Percentiles rank a stretch among this genome's conserved stretches.
phyloP scores from a whole-genome alignment of 306 rosid genomes.

The Vigna reflexopilosa region DNA sequence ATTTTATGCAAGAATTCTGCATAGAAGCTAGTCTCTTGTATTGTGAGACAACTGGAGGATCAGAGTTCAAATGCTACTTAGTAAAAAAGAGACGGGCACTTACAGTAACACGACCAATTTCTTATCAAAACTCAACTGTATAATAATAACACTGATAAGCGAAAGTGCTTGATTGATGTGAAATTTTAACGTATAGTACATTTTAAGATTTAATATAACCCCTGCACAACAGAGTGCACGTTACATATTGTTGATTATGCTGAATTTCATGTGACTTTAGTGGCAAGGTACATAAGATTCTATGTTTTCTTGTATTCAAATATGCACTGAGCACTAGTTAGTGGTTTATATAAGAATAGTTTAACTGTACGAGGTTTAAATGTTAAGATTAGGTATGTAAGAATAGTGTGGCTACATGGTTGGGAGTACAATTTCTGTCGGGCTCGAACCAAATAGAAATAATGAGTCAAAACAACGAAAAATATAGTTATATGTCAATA shows the following conservation, averaged over 20 bases:
- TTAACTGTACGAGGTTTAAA: constrained; percentile 57
- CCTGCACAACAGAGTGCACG: constrained; percentile 44
- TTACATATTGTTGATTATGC: constrained; percentile 39
- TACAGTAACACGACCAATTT: not conserved
- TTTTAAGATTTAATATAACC: constrained; percentile 41
- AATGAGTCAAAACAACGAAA: constrained; percentile 27
- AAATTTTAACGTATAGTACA: constrained; percentile 40
- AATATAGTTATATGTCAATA: constrained; percentile 36
- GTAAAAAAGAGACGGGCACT: constrained; percentile 17
- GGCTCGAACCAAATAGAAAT: constrained; percentile 23
- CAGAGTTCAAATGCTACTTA: constrained; percentile 1
- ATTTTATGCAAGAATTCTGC: not conserved
- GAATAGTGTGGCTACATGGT: constrained; percentile 15
- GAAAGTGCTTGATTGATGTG: constrained; percentile 29
- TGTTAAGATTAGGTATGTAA: constrained; percentile 21
- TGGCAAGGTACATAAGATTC: constrained; percentile 40
- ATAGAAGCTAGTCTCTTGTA: not conserved
- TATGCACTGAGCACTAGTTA: constrained; percentile 34
- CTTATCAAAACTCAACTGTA: constrained; percentile 26
- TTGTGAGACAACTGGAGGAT: not conserved
- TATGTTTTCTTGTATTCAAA: constrained; percentile 37
- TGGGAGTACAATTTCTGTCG: constrained; percentile 22
- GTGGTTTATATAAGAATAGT: constrained; percentile 39
- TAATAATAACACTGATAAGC: constrained; percentile 1
- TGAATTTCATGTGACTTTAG: constrained; percentile 56